Base-by-base conservation (phyloP, 2,329 filamentous ascomycete genomes). In the Simplicillium aogashimaense region DNA sequence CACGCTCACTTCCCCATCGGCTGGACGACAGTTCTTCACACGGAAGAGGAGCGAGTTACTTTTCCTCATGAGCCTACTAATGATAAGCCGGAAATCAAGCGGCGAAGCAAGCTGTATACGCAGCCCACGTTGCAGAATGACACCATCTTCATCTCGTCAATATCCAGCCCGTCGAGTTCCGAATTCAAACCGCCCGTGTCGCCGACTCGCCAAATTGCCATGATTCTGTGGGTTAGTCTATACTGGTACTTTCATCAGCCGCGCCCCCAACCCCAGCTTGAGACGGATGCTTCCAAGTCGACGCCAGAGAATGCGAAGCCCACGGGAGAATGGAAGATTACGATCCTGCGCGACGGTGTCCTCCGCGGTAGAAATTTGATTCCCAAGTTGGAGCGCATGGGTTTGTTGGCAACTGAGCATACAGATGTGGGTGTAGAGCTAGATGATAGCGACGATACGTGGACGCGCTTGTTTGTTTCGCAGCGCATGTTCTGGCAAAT, bases 201-300 rank as follows among this genome's bases (percentile, higher is more conserved):
- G 45, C 86, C 86, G 0, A 92, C 87, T 1, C 73, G 89, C 35
- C 86, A 94, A 63, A 86, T 95, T 44, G 90, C 90, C 49, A 88
- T 95, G 86, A 94, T 95, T 83, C 72, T 97, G 7, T 97, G 87
- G 86, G 79, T 88, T 29, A 89, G 87, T 1, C 68, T 97, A 33
- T 95, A 87, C 67, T 97, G 90, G 90, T 97, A 97, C 67, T 97
- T 95, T 52, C 89, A 95, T 63, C 86, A 94, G 59, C 74, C 79
- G 1, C 74, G 82, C 50, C 90, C 90, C 0, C 68, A 73, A 16
- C 69, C 74, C 1, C 72, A 76, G 37, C 55, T 92, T 29, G 69
- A 70, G 14, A 85, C 76, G 7, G 66, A 76, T 5, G 67, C 74
- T 0, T 84, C 81, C 1, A 74, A 71, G 47, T 58, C 70, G 42